Evolutionary conservation across 202 grass and related monocot species (phyloP).

Genomic region (Carex arenaria): DNA sequence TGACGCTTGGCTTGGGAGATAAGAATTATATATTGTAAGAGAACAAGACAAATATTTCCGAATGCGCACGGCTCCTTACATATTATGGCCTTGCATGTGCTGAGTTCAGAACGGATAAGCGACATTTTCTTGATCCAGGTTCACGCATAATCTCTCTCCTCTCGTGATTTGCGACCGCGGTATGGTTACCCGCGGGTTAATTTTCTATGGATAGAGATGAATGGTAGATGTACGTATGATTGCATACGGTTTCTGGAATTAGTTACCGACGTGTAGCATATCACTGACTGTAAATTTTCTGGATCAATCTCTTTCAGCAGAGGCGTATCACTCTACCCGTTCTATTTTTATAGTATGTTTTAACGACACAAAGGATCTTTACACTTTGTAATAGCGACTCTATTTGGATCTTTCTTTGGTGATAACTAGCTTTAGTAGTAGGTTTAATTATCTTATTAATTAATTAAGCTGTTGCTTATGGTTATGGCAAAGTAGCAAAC

Average conservation of each 20-base stretch:
- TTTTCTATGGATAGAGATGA: neutral
- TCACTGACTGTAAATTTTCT: neutral
- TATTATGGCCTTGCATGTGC: neutral
- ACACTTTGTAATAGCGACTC: neutral
- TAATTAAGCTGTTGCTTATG: neutral
- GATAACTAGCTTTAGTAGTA: neutral
- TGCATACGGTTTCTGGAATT: neutral
- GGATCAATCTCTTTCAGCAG: neutral
- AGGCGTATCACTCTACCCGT: neutral
- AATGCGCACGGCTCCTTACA: neutral
- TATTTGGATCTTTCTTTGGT: neutral
- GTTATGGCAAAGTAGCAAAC: no score
- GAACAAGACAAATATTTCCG: neutral
- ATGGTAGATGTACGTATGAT: neutral
- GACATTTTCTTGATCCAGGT: neutral
- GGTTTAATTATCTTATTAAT: neutral
- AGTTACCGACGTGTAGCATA: neutral
- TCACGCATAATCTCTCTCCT: neutral
- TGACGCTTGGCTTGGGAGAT: neutral
- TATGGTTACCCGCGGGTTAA: constrained; percentile 11
- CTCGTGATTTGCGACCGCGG: neutral
- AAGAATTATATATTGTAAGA: constrained; percentile 6
- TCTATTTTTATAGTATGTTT: neutral
- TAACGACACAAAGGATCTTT: neutral
- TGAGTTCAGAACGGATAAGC: neutral